Conservation (phyloP, 1,284 basidiomycete species). For the Sanguinoderma infundibulare region DNA sequence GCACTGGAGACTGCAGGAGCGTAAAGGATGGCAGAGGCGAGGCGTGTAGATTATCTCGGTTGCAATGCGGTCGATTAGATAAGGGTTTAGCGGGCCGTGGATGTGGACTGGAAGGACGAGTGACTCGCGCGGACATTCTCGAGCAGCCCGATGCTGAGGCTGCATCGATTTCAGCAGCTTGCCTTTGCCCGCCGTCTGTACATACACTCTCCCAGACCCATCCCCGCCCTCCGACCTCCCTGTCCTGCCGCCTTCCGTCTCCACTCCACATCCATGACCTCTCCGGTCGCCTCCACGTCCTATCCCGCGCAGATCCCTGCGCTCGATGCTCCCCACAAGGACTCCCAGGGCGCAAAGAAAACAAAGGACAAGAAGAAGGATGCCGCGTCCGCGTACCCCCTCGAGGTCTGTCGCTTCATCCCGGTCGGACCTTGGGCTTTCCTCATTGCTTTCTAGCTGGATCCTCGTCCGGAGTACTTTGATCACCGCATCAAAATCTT, state of each 20-base stretch:
- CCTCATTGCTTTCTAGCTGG: constrained; percentile 52
- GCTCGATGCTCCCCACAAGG: constrained; percentile 37
- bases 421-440: neutral
- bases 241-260: constrained; percentile 3
- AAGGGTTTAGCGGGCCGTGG: neutral
- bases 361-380: constrained; percentile 48
- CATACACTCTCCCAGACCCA: constrained; percentile 3
- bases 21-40: too few species aligned
- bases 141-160: constrained; percentile 19
- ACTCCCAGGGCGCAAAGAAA: constrained; percentile 38
- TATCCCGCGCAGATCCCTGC: constrained; percentile 40
- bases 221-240: constrained; percentile 2
- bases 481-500: constrained; percentile 91
- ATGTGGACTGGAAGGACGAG: constrained; percentile 7
- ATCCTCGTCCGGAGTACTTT: constrained; percentile 88
- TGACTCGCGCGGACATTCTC: constrained; percentile 24
- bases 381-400: constrained; percentile 51
- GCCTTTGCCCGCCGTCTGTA: constrained; percentile 17
- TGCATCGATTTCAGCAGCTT: constrained; percentile 25
- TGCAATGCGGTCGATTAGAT: too few species aligned
- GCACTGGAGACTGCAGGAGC: too few species aligned
- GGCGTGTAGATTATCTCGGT: too few species aligned
- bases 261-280: constrained; percentile 32
- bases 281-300: constrained; percentile 44
- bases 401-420: constrained; percentile 58